Evolutionary conservation across 2,329 filamentous ascomycete genomes (phyloP).

Genomic region (Claviceps maximensis): DNA sequence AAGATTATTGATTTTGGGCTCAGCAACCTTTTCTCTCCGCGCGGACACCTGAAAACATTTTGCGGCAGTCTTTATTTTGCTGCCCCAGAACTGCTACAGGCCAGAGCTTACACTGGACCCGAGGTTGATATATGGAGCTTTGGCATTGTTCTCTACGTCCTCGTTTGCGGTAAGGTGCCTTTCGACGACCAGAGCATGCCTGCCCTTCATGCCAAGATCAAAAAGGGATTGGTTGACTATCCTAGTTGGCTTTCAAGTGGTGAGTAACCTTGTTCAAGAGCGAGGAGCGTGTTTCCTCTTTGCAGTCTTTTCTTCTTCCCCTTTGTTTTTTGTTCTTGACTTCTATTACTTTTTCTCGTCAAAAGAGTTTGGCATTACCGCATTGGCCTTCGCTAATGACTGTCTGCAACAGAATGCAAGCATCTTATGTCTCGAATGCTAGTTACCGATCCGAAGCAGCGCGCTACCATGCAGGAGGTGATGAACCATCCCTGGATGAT

Average conservation of each 20-base stretch:
- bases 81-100: conserved; percentile 85
- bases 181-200: conserved; percentile 99
- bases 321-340: neutral
- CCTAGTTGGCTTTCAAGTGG: conserved; percentile 83
- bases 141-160: conserved; percentile 90
- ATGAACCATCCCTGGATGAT: conserved; percentile 93
- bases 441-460: conserved; percentile 79
- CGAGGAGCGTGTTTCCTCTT: too few relatives aligned
- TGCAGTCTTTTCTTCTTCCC: neutral
- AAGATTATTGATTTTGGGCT: conserved; percentile 98
- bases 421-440: conserved; percentile 90
- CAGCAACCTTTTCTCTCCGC: conserved; percentile 87
- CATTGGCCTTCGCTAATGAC: neutral
- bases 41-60: conserved; percentile 81
- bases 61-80: conserved; percentile 97
- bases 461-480: conserved; percentile 80
- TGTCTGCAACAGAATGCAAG: conserved; percentile 59
- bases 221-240: conserved; percentile 92
- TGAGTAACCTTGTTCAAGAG: conserved; percentile 27
- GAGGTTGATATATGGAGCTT: conserved; percentile 99
- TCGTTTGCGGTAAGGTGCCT: conserved; percentile 94
- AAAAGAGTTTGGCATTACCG: neutral
- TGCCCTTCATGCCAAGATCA: conserved; percentile 95
- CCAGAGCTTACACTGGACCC: conserved; percentile 85
- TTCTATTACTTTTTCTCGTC: neutral